These are phyloP conservation scores for Phytophthora kernoviae DNA, from an alignment of 352 stramenopile genomes.

Conservation along the genomic window DNA sequence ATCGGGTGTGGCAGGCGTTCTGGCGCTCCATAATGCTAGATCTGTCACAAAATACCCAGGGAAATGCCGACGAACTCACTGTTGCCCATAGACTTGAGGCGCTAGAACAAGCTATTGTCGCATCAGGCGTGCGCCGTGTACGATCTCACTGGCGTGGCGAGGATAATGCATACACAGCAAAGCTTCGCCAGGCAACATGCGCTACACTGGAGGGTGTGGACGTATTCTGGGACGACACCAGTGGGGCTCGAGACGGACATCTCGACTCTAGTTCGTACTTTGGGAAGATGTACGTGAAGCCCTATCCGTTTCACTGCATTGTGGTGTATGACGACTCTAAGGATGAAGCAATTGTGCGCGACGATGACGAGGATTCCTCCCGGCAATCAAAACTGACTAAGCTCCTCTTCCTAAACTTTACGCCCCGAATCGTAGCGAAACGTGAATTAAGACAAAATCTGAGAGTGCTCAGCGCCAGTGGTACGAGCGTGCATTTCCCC, in stretches of 20 bases:
- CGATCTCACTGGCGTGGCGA: constrained; percentile 43
- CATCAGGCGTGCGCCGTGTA: constrained; percentile 41
- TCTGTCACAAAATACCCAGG: constrained; percentile 3
- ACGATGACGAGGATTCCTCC: constrained; percentile 14
- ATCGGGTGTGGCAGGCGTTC: constrained; percentile 60
- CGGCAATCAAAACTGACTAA: constrained; percentile 19
- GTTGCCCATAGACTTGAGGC: constrained; percentile 33
- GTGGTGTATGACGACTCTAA: constrained; percentile 57
- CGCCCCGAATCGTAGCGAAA: constrained; percentile 25
- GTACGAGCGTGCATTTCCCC: constrained; percentile 32
- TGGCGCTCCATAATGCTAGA: constrained; percentile 44
- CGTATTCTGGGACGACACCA: constrained; percentile 44
- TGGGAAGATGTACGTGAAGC: constrained; percentile 52
- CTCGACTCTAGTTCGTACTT: constrained; percentile 48
- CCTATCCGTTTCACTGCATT: constrained; percentile 60
- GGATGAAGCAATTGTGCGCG: constrained; percentile 45
- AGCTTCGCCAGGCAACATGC: constrained; percentile 30
- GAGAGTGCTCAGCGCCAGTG: constrained; percentile 25
- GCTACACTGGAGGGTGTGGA: constrained; percentile 50
- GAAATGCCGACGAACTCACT: constrained; percentile 15
- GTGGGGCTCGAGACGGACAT: constrained; percentile 36
- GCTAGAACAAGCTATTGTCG: constrained; percentile 36
- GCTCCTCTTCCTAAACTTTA: constrained; percentile 46
- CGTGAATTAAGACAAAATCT: constrained; percentile 41
- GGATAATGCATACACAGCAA: constrained; percentile 26